Base-by-base conservation (phyloP, 495 filamentous ascomycete genomes). In the Xylaria curta region DNA sequence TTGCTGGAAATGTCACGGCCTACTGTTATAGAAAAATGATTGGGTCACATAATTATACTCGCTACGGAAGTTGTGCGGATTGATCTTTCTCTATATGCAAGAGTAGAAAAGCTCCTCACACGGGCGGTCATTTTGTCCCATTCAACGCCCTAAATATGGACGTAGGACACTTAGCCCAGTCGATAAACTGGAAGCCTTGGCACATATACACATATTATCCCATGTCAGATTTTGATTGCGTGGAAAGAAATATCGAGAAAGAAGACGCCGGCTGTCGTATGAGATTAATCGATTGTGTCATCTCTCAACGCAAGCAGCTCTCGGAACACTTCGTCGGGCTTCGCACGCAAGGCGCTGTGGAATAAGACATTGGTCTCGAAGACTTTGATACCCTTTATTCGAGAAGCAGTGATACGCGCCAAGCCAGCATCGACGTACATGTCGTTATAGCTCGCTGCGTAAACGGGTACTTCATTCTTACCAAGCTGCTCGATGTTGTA, bases 361-460 rank as follows among this genome's bases (percentile, higher is more conserved):
- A 95, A 94, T 86, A 97, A 86, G 21, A 84, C 82, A 78, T 97
- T 98, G 69, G 94, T 97, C 76, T 96, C 88, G 72, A 90, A 93
- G 54, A 91, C 90, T 82, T 94, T 94, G 74, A 88, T 91, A 0
- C 90, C 91, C 78, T 88, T 89, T 78, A 98, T 93, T 81, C 89
- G 89, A 38, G 82, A 79, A 15, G 93, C 94, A 33, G 95, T 96
- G 72, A 89, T 90, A 68, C 88, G 82, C 0, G 92, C 88, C 12
- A 94, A 79, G 31, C 90, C 90, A 72, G 87, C 92, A 73, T 95
- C 90, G 40, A 98, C 95, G 75, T 97, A 98, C 94, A 98, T 97
- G 79, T 98, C 95, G 68, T 98, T 93, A 70, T 90, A 98, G n/a
- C 87, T 90, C 0, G 92, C 93, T 7, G 93, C 91, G 74, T 97